Conservation (phyloP, 371 early-diverging fungal species). For the Massospora cicadina region DNA sequence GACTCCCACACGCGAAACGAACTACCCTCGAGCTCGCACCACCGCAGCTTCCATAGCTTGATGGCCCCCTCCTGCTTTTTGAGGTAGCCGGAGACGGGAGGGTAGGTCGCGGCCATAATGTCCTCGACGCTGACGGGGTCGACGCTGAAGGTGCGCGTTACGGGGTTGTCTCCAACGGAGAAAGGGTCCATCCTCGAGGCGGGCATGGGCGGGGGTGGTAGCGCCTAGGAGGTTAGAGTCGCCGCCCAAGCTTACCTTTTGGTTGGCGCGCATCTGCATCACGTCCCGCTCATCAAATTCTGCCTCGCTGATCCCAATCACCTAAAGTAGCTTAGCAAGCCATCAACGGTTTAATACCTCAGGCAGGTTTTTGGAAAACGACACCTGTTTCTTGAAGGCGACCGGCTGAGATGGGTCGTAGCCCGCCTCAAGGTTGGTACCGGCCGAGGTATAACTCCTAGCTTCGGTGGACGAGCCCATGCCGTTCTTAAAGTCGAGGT, state of each 20-base stretch:
- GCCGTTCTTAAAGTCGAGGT: not conserved
- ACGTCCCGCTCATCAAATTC: not conserved
- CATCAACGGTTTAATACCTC: too few species aligned
- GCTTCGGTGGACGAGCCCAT: not conserved
- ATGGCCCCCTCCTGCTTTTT: slow-evolving; percentile 43
- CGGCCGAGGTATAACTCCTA: not conserved
- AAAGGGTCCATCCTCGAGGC: slow-evolving; percentile 12
- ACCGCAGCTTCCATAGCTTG: slow-evolving; percentile 46
- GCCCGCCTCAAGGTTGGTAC: not conserved
- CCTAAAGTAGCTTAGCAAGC: too few species aligned
- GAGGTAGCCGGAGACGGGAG: slow-evolving; percentile 20
- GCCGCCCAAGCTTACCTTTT: not conserved
- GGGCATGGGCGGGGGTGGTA: not conserved
- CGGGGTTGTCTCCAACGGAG: not conserved
- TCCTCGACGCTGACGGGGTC: not conserved
- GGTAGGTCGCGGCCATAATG: not conserved
- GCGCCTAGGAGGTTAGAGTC: not conserved
- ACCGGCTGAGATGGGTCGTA: not conserved
- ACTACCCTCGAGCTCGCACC: slow-evolving; percentile 43
- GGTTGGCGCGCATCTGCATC: not conserved
- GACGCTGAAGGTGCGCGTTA: slow-evolving; percentile 1
- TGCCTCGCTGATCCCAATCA: slow-evolving; percentile 6
- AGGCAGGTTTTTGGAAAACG: slow-evolving; percentile 6
- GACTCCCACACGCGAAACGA: slow-evolving; percentile 43
- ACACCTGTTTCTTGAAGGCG: slow-evolving; percentile 8